Evolutionary conservation across 495 filamentous ascomycete genomes (phyloP).

Genomic region (Aspergillus egyptiacus): DNA sequence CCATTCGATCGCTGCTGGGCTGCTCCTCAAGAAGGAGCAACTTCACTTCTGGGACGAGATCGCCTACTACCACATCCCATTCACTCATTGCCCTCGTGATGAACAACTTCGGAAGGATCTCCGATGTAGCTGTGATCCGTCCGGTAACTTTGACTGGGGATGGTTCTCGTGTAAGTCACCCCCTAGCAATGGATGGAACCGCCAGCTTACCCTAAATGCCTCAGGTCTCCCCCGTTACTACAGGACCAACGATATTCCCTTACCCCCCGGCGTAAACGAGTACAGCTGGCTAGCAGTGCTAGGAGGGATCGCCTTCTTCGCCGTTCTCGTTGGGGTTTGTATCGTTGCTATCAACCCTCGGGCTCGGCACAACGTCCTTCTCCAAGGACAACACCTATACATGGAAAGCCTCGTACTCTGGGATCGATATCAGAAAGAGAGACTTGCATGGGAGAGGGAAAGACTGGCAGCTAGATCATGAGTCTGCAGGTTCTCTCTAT

Average conservation of each 20-base stretch:
- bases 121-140: constrained; percentile 90
- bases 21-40: constrained; percentile 84
- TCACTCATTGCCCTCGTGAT: constrained; percentile 91
- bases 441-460: constrained; percentile 7
- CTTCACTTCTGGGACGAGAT: constrained; percentile 99
- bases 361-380: constrained; percentile 17
- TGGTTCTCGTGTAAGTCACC: constrained; percentile 78
- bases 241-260: constrained; percentile 68
- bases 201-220: constrained; percentile 5
- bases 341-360: constrained; percentile 20
- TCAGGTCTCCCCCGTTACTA: constrained; percentile 77
- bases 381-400: constrained; percentile 1
- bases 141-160: constrained; percentile 98
- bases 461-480: background rate
- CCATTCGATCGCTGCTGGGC: constrained; percentile 85
- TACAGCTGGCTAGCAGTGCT: constrained; percentile 43
- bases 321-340: constrained; percentile 13
- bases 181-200: background rate
- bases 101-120: constrained; percentile 73
- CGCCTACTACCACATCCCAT: constrained; percentile 97
- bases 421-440: constrained; percentile 14
- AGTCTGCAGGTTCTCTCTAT: no score
- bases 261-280: constrained; percentile 76
- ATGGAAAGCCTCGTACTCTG: constrained; percentile 11
- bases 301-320: constrained; percentile 17